Evolutionary conservation across 345 rosid genomes (phyloP), one percentile per base, ranked within the genome.

Genomic region (Sisymbrium altissimum): DNA sequence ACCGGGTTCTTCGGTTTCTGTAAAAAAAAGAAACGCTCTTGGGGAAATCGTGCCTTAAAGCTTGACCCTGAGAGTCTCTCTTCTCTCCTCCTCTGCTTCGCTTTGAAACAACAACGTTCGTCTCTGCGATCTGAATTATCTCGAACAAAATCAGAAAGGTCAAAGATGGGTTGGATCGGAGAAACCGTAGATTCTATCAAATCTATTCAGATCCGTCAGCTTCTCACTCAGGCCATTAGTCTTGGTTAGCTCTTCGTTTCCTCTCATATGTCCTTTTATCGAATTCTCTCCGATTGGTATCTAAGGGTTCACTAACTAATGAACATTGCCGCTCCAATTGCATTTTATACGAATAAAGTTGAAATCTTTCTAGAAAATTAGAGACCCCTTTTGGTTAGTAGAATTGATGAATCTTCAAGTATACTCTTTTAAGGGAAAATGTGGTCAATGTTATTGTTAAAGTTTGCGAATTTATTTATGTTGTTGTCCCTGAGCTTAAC

Each of bases 141-240:
- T 62, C 64, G 54, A 23, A 60, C 41, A 4, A 14, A 10, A 3
- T 43, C n/a, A n/a, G n/a, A 44, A 19, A 67, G 54, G 9, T 43
- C 18, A 12, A 61, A 78, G 74, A 78, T 72, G 78, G 78, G 81
- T 36, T 78, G 63, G 64, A 66, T 86, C 25, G 78, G 76, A 54
- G 81, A 80, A 43, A 75, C 76, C 2, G 35, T 83, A 38, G 83
- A 80, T 56, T 78, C 86, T 41, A 57, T 87, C 62, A 84, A 79
- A 72, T 84, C 85, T 3, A 74, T 80, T 62, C 82, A 79, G 74
- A 72, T 86, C 77, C 81, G 91, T 62, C 85, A 84, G 53, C 54
- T 76, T 54, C 66, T 87, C 38, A 70, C 76, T 76, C 92, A 86
- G 65, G 72, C 74, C 35, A 66, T 87, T 52, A 79, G 49, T 79